A percentile compares a stretch with the other conserved stretches of the same genome.
These are phyloP conservation scores for Mycena capillaripes DNA, from an alignment of 768 basidiomycete genomes.

Conservation along the genomic window DNA sequence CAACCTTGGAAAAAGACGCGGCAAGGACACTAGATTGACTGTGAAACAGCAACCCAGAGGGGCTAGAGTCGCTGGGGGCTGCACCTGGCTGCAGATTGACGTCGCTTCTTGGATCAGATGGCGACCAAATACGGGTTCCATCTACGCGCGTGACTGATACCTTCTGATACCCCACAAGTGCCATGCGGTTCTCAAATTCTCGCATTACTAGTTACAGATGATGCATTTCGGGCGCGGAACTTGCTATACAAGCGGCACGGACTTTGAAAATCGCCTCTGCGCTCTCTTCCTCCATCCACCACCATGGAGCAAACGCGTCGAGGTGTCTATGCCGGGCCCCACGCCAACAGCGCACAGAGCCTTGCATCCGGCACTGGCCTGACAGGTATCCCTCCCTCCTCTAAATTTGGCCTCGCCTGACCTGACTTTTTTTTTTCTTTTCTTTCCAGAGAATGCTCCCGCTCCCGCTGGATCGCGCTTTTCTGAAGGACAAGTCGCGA, in stretches of 20 bases:
- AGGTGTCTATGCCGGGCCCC: slow-evolving; percentile 32
- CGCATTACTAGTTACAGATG: too few relatives aligned
- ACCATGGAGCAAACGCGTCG: slow-evolving; percentile 42
- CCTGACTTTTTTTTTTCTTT: background rate
- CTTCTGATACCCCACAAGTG: too few relatives aligned
- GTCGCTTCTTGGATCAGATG: background rate
- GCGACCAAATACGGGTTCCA: background rate
- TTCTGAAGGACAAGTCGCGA: slow-evolving; percentile 27
- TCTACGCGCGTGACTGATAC: too few relatives aligned
- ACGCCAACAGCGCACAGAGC: slow-evolving; percentile 33
- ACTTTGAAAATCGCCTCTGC: slow-evolving; percentile 37
- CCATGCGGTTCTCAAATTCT: background rate
- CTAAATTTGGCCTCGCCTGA: background rate
- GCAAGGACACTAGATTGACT: too few relatives aligned
- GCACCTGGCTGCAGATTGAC: too few relatives aligned
- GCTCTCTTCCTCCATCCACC: slow-evolving; percentile 24
- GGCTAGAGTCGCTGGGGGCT: too few relatives aligned
- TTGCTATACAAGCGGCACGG: background rate
- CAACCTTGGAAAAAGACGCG: too few relatives aligned
- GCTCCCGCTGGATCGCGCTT: slow-evolving; percentile 33
- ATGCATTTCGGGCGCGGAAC: too few relatives aligned
- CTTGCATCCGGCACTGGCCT: slow-evolving; percentile 39
- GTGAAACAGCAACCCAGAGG: too few relatives aligned
- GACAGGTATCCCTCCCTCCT: slow-evolving; percentile 31
- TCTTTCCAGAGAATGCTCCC: slow-evolving; percentile 30